Evolutionary conservation across 2,329 filamentous ascomycete genomes (phyloP), one percentile per base, ranked within the genome.

Genomic region (Colletotrichum sp.): DNA sequence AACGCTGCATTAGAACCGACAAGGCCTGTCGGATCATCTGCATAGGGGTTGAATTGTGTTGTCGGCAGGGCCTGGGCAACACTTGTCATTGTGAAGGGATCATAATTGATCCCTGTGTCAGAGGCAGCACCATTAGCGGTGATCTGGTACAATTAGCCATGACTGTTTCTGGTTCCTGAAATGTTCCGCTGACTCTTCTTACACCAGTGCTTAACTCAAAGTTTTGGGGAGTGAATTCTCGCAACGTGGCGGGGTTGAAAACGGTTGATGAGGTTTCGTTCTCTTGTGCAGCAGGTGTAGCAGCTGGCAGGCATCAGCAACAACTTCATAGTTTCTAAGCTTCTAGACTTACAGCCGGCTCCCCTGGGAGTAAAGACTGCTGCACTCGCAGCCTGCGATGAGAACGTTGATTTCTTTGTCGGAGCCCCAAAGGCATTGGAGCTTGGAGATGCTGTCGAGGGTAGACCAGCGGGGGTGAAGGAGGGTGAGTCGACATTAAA

Each of bases 401-500:
- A 97, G 78, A 99, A 96, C 10, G 93, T 93, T 12, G 93, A 90
- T 81, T 94, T 94, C 85, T 95, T 95, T 28, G 86, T 82, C 2
- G 87, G 85, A 34, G 60, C 28, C 86, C 85, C 59, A 89, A 39
- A 49, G 28, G 52, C 24, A 79, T 75, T 86, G 85, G 55, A 73
- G 79, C 67, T 72, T 16, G 78, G 70, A n/a, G 75, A 76, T 39
- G 75, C 64, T 16, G 76, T 75, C 6, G 78, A 75, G 16, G 78
- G 81, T 59, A 89, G 80, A 75, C 84, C 87, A 16, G 91, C 88
- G 8, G 96, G 96, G 0, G 95, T 98, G 84, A 99, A 99, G 64
- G 96, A 95, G 15, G 97, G 96, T 10, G 97, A 99, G 81, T 99
- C 97, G 82, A 98, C 97, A 84, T 98, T 99, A 79, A 99, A 90